A percentile compares a stretch with the other conserved stretches of the same genome.
These are phyloP conservation scores for Coemansia sp. DNA, from an alignment of 192 early-diverging fungal species.

Conservation along the genomic window DNA sequence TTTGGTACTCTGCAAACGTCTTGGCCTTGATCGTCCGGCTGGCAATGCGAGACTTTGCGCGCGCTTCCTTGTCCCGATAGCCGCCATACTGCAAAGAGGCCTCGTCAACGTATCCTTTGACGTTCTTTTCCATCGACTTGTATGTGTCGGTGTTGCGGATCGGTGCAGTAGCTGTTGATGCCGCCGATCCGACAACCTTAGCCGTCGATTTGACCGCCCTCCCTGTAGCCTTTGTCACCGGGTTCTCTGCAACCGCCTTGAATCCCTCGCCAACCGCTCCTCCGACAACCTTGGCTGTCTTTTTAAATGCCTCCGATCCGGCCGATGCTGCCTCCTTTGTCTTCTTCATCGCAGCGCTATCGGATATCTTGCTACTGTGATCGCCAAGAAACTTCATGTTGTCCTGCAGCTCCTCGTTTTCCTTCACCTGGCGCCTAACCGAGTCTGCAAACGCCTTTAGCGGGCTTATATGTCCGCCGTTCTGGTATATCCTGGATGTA, in stretches of 20 bases:
- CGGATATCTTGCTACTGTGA: slow-evolving; percentile 74
- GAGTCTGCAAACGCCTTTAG: slow-evolving; percentile 85
- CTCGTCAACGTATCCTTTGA: slow-evolving; percentile 73
- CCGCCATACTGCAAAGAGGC: slow-evolving; percentile 70
- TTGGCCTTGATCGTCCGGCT: slow-evolving; percentile 47
- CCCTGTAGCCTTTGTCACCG: slow-evolving; percentile 77
- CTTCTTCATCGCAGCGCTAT: slow-evolving; percentile 84
- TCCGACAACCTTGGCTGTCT: slow-evolving; percentile 73
- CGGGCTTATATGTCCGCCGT: slow-evolving; percentile 58
- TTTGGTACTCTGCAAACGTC: slow-evolving; percentile 56
- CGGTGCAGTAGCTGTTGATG: slow-evolving; percentile 66
- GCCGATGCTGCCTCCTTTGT: slow-evolving; percentile 70
- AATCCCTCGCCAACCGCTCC: slow-evolving; percentile 62
- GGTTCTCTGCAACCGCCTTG: slow-evolving; percentile 68
- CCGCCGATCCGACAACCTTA: slow-evolving; percentile 64
- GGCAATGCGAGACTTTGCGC: slow-evolving; percentile 41
- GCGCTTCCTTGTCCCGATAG: slow-evolving; percentile 73
- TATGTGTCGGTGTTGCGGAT: slow-evolving; percentile 68
- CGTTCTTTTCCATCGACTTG: slow-evolving; percentile 61
- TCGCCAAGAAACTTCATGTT: slow-evolving; percentile 90
- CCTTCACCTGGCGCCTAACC: slow-evolving; percentile 86
- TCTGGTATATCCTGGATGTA: slow-evolving; percentile 23
- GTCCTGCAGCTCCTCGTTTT: slow-evolving; percentile 91
- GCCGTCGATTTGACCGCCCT: slow-evolving; percentile 72
- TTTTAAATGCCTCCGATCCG: slow-evolving; percentile 62